Base-by-base conservation (phyloP, 208 protist genomes). In the Porcisia hertigi region DNA sequence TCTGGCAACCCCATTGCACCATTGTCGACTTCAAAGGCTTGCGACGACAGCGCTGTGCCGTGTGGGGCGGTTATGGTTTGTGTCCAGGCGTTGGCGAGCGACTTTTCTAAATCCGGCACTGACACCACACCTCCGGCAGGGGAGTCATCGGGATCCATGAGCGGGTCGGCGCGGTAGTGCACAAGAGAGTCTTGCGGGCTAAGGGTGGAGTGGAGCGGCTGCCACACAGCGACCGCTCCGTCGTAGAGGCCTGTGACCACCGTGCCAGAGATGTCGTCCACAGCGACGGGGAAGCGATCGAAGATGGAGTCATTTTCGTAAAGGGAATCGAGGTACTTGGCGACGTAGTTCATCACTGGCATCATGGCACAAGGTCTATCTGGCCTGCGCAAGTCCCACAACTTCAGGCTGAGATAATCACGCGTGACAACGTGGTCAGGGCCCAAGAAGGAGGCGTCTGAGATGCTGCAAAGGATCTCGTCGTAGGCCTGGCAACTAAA, bases 191-290 rank as follows among this genome's bases (percentile, higher is more conserved):
- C 79, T 6, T 82, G 64, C 9, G 65, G 25, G 16, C 45, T 54
- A 6, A 84, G 65, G 16, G 67, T 66, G 0, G 76, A 71, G 55
- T 79, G 76, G 23, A 97, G 82, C 12, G 93, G 93, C 79, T 96
- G 93, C 92, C 93, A 97, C 36, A 96, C 92, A 12, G 92, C 87
- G 12, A 92, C 93, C 3, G 90, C 92, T 16, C 89, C 87, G 73
- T 95, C 92, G 75, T 97, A 97, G 20, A 96, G 74, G 3, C 93
- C 93, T 14, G 93, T 97, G 69, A 96, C 83, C 14, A 97, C 90
- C 20, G 88, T 93, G 34, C 84, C 76, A 0, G 88, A 92, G 3
- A 89, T 80, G 71, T 96, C 85, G 74, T 97, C 93, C 18, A 96
- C 90, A 1, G 83, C 91, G 52, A 96, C 66, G 1, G 92, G 85